phyloP scores from a whole-genome alignment of 768 basidiomycete species.

The Tylopilus sp. region DNA sequence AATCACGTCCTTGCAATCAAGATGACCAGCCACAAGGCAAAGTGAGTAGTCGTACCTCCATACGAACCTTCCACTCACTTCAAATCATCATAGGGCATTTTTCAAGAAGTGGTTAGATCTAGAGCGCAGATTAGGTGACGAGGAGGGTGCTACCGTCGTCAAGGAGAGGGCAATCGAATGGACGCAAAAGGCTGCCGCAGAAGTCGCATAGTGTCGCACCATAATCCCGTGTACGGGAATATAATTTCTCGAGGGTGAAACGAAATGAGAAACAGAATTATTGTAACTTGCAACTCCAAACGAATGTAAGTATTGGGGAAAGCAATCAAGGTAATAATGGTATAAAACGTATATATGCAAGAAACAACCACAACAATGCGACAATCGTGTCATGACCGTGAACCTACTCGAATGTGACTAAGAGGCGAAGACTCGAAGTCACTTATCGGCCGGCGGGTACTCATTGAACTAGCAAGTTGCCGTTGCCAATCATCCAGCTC shows the following conservation, averaged over 20 bases:
- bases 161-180: slow-evolving; percentile 92
- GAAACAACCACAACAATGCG: slow-evolving; percentile 13
- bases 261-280: slow-evolving; percentile 33
- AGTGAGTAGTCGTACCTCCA: slow-evolving; percentile 51
- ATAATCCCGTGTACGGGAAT: slow-evolving; percentile 27
- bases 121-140: slow-evolving; percentile 84
- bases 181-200: slow-evolving; percentile 66
- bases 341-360: slow-evolving; percentile 37
- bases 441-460: slow-evolving; percentile 65
- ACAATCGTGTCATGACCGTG: slow-evolving; percentile 41
- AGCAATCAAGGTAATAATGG: slow-evolving; percentile 37
- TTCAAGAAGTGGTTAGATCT: slow-evolving; percentile 98
- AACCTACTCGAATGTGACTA: slow-evolving; percentile 57
- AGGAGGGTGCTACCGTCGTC: slow-evolving; percentile 72
- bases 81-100: slow-evolving; percentile 56
- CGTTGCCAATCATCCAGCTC: slow-evolving; percentile 87
- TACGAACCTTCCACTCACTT: slow-evolving; percentile 5
- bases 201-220: slow-evolving; percentile 12
- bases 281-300: slow-evolving; percentile 48
- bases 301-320: slow-evolving; percentile 44
- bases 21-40: slow-evolving; percentile 93
- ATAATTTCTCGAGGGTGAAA: slow-evolving; percentile 35
- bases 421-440: slow-evolving; percentile 63
- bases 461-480: slow-evolving; percentile 77
- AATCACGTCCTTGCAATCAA: slow-evolving; percentile 79